These are phyloP conservation scores for Halenospora varia DNA, from an alignment of 495 filamentous ascomycete genomes.

Conservation along the genomic window DNA sequence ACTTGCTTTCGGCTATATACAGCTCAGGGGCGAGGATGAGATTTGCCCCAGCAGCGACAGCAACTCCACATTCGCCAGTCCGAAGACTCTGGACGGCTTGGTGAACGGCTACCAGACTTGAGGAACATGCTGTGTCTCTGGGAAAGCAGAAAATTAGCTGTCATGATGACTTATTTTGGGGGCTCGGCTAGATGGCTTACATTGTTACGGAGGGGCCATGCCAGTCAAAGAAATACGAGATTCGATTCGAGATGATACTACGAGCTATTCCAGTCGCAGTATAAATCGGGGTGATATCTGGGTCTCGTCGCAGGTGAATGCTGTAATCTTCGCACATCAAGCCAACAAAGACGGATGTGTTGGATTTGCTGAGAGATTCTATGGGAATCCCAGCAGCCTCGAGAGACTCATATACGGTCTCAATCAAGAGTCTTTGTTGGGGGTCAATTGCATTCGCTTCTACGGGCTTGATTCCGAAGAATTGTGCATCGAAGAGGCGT, in stretches of 20 bases:
- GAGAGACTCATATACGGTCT: slow-evolving; percentile 50
- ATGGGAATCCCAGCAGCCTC: slow-evolving; percentile 45
- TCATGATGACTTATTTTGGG: too few species aligned
- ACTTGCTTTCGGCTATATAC: slow-evolving; percentile 24
- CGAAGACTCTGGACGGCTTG: slow-evolving; percentile 77
- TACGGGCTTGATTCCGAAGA: slow-evolving; percentile 51
- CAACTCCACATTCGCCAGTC: slow-evolving; percentile 40
- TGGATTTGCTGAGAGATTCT: slow-evolving; percentile 18
- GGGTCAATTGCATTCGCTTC: slow-evolving; percentile 57
- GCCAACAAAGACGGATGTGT: slow-evolving; percentile 29
- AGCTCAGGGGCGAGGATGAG: slow-evolving; percentile 37
- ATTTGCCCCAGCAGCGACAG: slow-evolving; percentile 34
- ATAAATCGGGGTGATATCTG: slow-evolving; percentile 29
- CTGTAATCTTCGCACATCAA: slow-evolving; percentile 32
- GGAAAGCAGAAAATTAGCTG: too few species aligned
- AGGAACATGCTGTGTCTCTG: slow-evolving; percentile 78
- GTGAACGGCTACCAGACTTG: slow-evolving; percentile 57
- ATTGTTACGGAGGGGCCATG: slow-evolving; percentile 62
- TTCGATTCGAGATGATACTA: slow-evolving; percentile 56
- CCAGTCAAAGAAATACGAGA: slow-evolving; percentile 51
- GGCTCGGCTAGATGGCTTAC: too few species aligned
- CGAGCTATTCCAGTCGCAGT: slow-evolving; percentile 35
- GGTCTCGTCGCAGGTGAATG: slow-evolving; percentile 28
- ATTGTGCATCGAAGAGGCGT: slow-evolving; percentile 49
- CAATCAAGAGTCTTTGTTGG: slow-evolving; percentile 48